A percentile compares a stretch with the other conserved stretches of the same genome.
These are phyloP conservation scores for Letharia lupina DNA, from an alignment of 495 filamentous ascomycete species.

Conservation along the genomic window DNA sequence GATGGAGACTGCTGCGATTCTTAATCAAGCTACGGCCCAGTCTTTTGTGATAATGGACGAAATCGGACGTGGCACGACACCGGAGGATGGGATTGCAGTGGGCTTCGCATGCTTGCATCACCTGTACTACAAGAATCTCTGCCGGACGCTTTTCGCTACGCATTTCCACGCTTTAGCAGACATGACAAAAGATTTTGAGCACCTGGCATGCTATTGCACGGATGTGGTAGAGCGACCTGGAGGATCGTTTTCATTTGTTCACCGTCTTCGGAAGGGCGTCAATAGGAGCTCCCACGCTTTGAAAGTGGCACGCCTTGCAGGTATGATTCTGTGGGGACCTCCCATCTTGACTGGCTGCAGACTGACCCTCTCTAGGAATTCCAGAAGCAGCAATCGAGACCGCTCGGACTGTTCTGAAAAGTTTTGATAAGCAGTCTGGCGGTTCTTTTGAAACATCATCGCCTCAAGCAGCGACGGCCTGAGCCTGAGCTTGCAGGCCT, in stretches of 20 bases:
- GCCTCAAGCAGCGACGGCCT: not conserved
- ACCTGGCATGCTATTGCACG: conserved; percentile 76
- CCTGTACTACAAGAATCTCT: conserved; percentile 63
- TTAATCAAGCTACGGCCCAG: conserved; percentile 43
- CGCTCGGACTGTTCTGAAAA: conserved; percentile 30
- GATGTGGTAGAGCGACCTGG: conserved; percentile 62
- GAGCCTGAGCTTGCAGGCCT: not conserved
- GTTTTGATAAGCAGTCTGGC: not conserved
- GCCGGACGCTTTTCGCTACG: conserved; percentile 82
- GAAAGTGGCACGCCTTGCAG: conserved; percentile 83
- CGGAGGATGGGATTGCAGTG: conserved; percentile 81
- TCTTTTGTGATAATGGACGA: conserved; percentile 99
- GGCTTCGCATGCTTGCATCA: conserved; percentile 83
- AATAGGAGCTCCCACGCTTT: conserved; percentile 84
- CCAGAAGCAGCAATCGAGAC: conserved; percentile 36
- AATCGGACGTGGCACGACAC: conserved; percentile 87
- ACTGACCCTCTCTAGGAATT: conserved; percentile 26
- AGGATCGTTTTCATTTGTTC: conserved; percentile 69
- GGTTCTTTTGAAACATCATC: not conserved
- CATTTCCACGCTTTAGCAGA: conserved; percentile 86
- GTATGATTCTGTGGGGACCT: conserved; percentile 27
- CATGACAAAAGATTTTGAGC: conserved; percentile 55
- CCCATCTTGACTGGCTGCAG: not conserved
- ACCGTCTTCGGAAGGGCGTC: conserved; percentile 69
- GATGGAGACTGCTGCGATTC: conserved; percentile 45